Evolutionary conservation across 805 yeast genomes (phyloP).

Genomic region (Candida sanyiensis): DNA sequence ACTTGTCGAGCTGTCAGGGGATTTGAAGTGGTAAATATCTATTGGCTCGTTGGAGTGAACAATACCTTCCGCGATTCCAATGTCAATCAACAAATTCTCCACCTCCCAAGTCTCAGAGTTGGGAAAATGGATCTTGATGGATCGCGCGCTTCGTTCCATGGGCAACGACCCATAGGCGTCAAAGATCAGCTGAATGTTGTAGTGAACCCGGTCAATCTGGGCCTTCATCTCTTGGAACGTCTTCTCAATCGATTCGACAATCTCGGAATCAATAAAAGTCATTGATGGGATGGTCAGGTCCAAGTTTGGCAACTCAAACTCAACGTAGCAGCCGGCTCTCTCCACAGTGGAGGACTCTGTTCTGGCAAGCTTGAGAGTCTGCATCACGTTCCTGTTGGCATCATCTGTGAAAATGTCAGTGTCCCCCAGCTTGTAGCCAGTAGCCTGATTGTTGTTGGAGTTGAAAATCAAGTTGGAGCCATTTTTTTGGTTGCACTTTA

Average conservation of each 20-base stretch:
- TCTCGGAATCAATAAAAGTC: conserved; percentile 39
- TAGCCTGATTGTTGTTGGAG: too few relatives aligned
- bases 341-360: conserved; percentile 28
- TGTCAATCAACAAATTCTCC: conserved; percentile 50
- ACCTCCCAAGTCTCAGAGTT: conserved; percentile 58
- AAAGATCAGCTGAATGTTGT: conserved; percentile 39
- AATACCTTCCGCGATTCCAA: conserved; percentile 53
- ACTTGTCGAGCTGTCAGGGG: conserved; percentile 1
- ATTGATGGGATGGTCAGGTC: conserved; percentile 33
- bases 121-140: conserved; percentile 61
- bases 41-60: conserved; percentile 34
- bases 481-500: conserved; percentile 23
- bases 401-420: conserved; percentile 15
- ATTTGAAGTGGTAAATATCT: conserved; percentile 5
- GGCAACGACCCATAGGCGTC: conserved; percentile 62
- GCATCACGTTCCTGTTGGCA: conserved; percentile 1
- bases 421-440: too few relatives aligned
- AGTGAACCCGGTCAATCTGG: conserved; percentile 37
- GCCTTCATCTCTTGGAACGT: conserved; percentile 35
- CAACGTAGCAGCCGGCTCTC: conserved; percentile 46
- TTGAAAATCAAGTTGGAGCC: conserved; percentile 13
- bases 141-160: conserved; percentile 39
- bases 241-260: conserved; percentile 33
- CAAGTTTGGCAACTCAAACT: conserved; percentile 45
- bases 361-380: conserved; percentile 28